Base-by-base conservation (phyloP, 768 basidiomycete species). In the Hirschioporus abietinus region DNA sequence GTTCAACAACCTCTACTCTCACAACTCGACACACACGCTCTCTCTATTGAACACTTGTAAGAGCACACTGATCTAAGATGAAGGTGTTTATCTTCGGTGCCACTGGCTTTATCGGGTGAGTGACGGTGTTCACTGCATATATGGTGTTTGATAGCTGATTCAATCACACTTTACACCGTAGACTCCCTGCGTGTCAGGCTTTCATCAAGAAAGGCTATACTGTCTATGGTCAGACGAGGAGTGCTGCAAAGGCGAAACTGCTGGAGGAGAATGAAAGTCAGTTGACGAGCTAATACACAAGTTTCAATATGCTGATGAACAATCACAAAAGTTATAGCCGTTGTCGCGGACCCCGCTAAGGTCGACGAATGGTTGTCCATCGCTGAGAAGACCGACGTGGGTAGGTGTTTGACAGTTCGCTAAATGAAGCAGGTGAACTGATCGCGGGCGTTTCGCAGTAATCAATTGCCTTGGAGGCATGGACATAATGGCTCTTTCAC, bases 201-300 rank as follows among this genome's bases (percentile, higher is more conserved):
- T 76, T 83, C 35, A 74, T 77, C 9, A 79, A 82, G 30, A 79
- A 77, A 0, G 83, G 83, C 0, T 81, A 84, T 64, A 75, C 77
- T 24, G 83, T 83, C 0, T 82, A 81, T 65, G 82, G 82, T 20
- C 69, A 76, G 34, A 81, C 81, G 0, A 79, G 83, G 58, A 80
- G 79, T 0, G 60, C 66, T 12, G 69, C 60, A 1, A 81, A 80
- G 62, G 77, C 72, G 0, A 76, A 75, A 34, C 61, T 64, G 36
- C 74, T 84, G 0, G 74, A 76, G 0, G 73, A 72, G 7, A 78
- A 81, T 68, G 83, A 84, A 72, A 82, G 80, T 80, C 61, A 60
- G 75, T 70, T 0, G 0, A 1, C 60, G 12, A 25, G 59, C n/a
- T 20, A 58, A 4, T 26, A 1, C 10, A 1, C 18, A 23, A 64